Evolutionary conservation across 2,329 filamentous ascomycete species (phyloP).

Genomic region (Talaromyces marneffei): DNA sequence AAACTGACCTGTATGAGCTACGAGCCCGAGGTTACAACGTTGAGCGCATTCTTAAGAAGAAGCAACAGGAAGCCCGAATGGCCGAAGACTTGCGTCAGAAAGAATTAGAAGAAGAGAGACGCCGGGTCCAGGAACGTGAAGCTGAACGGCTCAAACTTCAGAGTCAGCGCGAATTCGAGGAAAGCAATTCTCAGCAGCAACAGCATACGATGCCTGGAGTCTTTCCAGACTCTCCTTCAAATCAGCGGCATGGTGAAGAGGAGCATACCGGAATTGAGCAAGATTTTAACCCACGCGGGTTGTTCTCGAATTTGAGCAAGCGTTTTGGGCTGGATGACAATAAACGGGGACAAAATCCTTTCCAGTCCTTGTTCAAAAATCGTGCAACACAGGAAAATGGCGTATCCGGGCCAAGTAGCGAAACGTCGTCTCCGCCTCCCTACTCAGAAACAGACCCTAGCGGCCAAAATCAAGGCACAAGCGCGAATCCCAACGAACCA

Average conservation of each 20-base stretch:
- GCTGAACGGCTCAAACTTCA: slow-evolving; percentile 43
- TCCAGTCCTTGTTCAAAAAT: slow-evolving; percentile 28
- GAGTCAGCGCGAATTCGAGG: slow-evolving; percentile 25
- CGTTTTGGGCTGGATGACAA: slow-evolving; percentile 60
- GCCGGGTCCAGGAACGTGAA: slow-evolving; percentile 58
- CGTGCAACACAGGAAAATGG: slow-evolving; percentile 21
- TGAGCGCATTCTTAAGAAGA: slow-evolving; percentile 81
- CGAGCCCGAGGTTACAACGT: slow-evolving; percentile 92
- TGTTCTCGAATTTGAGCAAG: slow-evolving; percentile 65
- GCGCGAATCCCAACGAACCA: slow-evolving; percentile 27
- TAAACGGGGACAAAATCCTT: slow-evolving; percentile 12
- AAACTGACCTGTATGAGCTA: slow-evolving; percentile 73
- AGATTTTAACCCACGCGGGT: slow-evolving; percentile 46
- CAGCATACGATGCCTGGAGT: slow-evolving; percentile 62
- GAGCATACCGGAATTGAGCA: slow-evolving; percentile 19
- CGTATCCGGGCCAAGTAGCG: slow-evolving; percentile 11
- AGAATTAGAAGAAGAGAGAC: slow-evolving; percentile 65
- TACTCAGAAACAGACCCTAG: slow-evolving; percentile 34
- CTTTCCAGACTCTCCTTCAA: slow-evolving; percentile 62
- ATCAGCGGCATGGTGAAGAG: slow-evolving; percentile 22
- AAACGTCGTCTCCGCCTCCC: slow-evolving; percentile 33
- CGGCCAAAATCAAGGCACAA: slow-evolving; percentile 4
- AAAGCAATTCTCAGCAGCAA: slow-evolving; percentile 27
- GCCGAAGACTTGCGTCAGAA: slow-evolving; percentile 76
- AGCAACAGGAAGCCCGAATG: slow-evolving; percentile 79